Base-by-base conservation (phyloP, 495 filamentous ascomycete genomes). In the Penicillium paxilli region DNA sequence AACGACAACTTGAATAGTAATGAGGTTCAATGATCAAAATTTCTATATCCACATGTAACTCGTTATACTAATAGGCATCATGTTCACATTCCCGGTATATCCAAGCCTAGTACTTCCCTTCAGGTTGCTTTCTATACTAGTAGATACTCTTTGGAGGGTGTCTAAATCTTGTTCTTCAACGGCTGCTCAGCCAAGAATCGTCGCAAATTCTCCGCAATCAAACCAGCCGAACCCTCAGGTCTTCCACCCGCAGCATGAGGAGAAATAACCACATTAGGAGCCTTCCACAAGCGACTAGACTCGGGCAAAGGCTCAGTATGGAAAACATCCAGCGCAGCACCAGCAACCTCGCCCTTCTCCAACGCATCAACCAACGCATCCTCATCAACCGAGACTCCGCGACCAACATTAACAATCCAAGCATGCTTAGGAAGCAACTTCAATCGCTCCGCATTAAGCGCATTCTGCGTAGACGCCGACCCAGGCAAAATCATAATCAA, bases 181-280 rank as follows among this genome's bases (percentile, higher is more conserved):
- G 68, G 61, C 74, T 83, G 78, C 1, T 69, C 72, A 4, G 80
- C 81, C 55, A 84, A 45, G 49, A 82, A 78, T 51, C 71, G 55
- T 32, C 77, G 61, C 59, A 85, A 40, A 33, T 85, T 85, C 49
- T 77, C 71, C 44, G 73, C 75, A 41, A 85, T 78, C 50, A 85
- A 55, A 51, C 81, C 81, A 3, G 54, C 47, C 12, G 71, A 70
- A 0, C 73, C 81, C 67, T 79, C 77, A 12, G 82, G 82, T 46
- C 82, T 59, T 1, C 85, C 87, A 23, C 87, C 87, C 12, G 87
- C 87, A 54, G 87, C 88, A 65, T 89, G 87, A 45, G 79, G 78
- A 25, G 86, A 83, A 49, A 89, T 59, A 61, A 85, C 77, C 1
- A 86, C 82, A 51, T 77, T 77, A 45, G 61, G 56, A 57, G 83